Conservation (phyloP, 2,329 filamentous ascomycete genomes). For the Talaromyces sp. region DNA sequence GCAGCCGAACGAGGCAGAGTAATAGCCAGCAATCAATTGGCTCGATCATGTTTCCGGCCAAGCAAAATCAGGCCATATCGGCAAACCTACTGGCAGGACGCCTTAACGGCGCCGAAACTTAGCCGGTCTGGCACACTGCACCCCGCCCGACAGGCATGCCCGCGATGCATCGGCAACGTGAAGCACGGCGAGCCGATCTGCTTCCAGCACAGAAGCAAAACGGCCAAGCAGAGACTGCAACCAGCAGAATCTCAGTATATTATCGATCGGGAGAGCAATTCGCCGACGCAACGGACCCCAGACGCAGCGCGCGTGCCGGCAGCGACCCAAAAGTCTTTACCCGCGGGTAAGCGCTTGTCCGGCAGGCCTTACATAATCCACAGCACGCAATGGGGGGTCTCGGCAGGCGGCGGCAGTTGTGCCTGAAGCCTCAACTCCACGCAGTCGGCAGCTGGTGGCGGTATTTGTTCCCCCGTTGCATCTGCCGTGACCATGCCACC, state of each 20-base stretch:
- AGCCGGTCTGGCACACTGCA: not conserved
- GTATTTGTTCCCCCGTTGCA: not conserved
- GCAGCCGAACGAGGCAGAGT: not conserved
- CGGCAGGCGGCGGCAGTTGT: not conserved
- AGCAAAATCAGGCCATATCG: not conserved
- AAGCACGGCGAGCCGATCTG: not conserved
- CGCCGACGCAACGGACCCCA: not conserved
- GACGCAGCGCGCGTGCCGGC: not conserved
- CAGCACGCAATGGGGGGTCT: not conserved
- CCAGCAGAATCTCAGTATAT: no score
- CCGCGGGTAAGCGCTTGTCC: slow-evolving; percentile 10
- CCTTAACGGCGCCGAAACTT: not conserved
- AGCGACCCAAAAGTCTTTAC: not conserved
- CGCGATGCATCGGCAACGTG: not conserved
- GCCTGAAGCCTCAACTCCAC: not conserved
- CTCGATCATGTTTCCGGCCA: not conserved
- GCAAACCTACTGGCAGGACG: not conserved
- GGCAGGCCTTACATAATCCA: not conserved
- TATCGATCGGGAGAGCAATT: not conserved
- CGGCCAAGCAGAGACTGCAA: no score
- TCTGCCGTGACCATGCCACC: not conserved
- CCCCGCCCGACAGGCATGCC: no score
- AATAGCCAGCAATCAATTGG: not conserved
- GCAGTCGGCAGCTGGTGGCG: slow-evolving; percentile 5
- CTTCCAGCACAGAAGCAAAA: not conserved